Evolutionary conservation across 2,329 filamentous ascomycete species (phyloP).

Genomic region (Aspergillus proliferans): DNA sequence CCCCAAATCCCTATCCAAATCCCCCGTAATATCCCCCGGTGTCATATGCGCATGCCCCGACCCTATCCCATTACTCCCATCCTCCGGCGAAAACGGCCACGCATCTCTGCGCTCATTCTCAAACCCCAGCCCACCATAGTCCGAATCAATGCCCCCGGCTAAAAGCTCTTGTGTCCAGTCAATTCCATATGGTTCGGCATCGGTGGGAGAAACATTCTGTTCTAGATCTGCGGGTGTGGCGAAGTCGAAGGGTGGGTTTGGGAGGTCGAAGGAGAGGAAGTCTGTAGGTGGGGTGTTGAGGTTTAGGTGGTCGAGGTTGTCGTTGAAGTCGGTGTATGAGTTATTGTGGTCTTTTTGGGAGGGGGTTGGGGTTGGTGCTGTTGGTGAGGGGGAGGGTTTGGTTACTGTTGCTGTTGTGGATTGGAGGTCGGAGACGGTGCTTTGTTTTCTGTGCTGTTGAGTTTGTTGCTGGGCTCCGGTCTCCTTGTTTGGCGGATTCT

Average conservation of each 20-base stretch:
- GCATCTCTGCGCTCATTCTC: conserved; percentile 9
- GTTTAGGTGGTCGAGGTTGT: conserved; percentile 11
- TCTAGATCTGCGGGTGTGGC: conserved; percentile 11
- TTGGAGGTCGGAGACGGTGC: conserved; percentile 8
- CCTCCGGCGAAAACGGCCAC: conserved; percentile 16
- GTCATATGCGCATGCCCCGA: not conserved
- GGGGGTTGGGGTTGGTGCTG: not conserved
- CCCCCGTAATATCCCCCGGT: conserved; percentile 25
- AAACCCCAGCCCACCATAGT: conserved; percentile 4
- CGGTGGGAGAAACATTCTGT: conserved; percentile 7
- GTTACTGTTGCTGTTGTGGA: conserved; percentile 2
- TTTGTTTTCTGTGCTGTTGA: conserved; percentile 9
- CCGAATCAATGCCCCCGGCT: conserved; percentile 12
- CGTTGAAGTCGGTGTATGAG: conserved; percentile 15
- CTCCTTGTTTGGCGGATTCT: not conserved
- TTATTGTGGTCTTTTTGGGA: not conserved
- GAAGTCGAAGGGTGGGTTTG: conserved; percentile 13
- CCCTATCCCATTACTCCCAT: conserved; percentile 8
- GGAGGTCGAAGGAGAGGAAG: conserved; percentile 12
- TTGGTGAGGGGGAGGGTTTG: not conserved
- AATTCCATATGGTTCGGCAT: conserved; percentile 16
- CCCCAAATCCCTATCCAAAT: conserved; percentile 33
- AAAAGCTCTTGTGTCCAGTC: conserved; percentile 29
- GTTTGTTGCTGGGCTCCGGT: no score
- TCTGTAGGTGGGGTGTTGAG: conserved; percentile 3